Base-by-base conservation (phyloP, 768 basidiomycete species). In the Pseudohyphozyma bogoriensis region DNA sequence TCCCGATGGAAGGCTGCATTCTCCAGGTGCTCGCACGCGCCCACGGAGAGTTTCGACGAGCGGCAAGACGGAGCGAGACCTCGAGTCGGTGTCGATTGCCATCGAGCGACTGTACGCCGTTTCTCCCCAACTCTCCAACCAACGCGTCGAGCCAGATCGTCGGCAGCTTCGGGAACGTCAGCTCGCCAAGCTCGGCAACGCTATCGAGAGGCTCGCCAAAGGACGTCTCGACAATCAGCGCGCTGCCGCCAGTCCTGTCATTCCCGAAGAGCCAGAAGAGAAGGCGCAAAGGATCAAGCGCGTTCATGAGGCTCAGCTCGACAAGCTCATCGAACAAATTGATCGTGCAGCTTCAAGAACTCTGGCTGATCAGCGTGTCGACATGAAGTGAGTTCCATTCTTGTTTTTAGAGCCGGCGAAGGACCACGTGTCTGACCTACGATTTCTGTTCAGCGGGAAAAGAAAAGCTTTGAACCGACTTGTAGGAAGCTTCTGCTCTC, bases 101-200 rank as follows among this genome's bases (percentile, higher is more conserved):
- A 92, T 99, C 68, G 91, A 93, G 72, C 78, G 90, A 39, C 76
- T 96, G 15, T 89, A 95, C 72, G 73, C 81, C 11, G 86, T 85
- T 33, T 83, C 89, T 0, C 92, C 93, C 1, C 91, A 93, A 72
- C 74, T 96, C 44, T 82, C 85, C 60, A 85, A 92, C 71, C 93
- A 99, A 73, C 83, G 95, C 1, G 89, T 87, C n/a, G 91, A 92
- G 72, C 80, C 93, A 47, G 84, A 85, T 42, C 53, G 45, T 35
- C 46, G 57, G 0, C 86, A 88, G 70, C 68, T 84, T 18, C 80
- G 80, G 16, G 80, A 89, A 73, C 80, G 89, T 77, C 86, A 88
- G 73, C 79, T 79, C 46, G 88, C 86, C 7, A 75, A 59, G 49
- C 62, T 72, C 6, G 66, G 67, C 1, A 68, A 65, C 39, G 71